Evolutionary conservation across 139 green algal genomes (phyloP).

Genomic region (Chlamydomonas eustigma): DNA sequence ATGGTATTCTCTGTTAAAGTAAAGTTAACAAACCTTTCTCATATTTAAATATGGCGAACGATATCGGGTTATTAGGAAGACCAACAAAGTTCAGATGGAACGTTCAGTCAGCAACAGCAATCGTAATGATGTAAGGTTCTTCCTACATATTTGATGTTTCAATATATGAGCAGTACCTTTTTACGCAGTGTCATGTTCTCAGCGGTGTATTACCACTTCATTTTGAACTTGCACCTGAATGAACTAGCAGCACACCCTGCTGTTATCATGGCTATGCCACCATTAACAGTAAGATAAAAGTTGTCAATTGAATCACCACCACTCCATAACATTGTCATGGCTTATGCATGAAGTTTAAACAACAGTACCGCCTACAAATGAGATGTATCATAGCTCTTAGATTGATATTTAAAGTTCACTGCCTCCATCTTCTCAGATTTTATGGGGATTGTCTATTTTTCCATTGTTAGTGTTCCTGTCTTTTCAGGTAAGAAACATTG

Average conservation of each 20-base stretch:
- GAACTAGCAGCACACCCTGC: background rate
- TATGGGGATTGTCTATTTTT: background rate
- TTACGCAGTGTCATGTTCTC: background rate
- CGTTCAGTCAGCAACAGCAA: background rate
- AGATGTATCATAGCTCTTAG: too few relatives aligned
- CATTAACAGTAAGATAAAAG: background rate
- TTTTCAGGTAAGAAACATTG: background rate
- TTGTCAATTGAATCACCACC: too few relatives aligned
- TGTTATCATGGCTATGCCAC: background rate
- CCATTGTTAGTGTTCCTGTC: background rate
- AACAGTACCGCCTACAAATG: too few relatives aligned
- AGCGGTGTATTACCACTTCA: background rate
- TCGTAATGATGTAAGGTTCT: background rate
- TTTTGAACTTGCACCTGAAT: background rate
- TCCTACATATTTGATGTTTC: background rate
- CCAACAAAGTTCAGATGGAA: background rate
- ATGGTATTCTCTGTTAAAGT: too few relatives aligned
- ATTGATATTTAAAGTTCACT: too few relatives aligned
- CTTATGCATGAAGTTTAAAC: too few relatives aligned
- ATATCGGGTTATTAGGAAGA: too few relatives aligned
- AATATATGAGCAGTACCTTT: background rate
- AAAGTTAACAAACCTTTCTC: too few relatives aligned
- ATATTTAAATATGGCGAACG: too few relatives aligned
- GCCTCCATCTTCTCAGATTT: background rate
- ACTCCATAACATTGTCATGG: too few relatives aligned